These are phyloP conservation scores for Phytophthora parvispora DNA, from an alignment of 352 stramenopile genomes.

Conservation along the genomic window DNA sequence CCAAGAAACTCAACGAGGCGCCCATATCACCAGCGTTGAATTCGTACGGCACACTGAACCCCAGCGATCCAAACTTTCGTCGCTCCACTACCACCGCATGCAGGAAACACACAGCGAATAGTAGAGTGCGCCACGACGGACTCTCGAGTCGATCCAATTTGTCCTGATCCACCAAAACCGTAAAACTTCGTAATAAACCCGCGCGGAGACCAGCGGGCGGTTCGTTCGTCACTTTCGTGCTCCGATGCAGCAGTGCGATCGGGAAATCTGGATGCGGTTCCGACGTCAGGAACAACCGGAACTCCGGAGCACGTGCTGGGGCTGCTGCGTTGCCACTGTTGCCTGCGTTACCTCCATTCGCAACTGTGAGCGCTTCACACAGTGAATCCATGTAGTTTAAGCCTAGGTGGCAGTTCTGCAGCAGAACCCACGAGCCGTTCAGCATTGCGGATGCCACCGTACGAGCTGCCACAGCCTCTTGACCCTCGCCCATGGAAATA, in stretches of 20 bases:
- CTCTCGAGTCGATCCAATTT: conserved; percentile 83
- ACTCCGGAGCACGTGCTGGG: conserved; percentile 43
- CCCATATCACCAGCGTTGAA: conserved; percentile 83
- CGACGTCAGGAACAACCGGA: conserved; percentile 82
- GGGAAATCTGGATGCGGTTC: conserved; percentile 75
- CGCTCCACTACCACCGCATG: conserved; percentile 83
- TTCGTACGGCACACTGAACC: conserved; percentile 83
- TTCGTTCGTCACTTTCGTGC: conserved; percentile 86
- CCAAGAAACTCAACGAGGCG: conserved; percentile 72
- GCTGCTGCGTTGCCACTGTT: conserved; percentile 7
- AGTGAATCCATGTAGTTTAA: conserved; percentile 76
- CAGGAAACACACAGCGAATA: conserved; percentile 84
- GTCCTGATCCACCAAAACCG: conserved; percentile 83
- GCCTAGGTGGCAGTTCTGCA: conserved; percentile 86
- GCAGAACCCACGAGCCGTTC: conserved; percentile 83
- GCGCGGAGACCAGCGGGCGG: conserved; percentile 75
- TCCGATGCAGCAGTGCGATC: conserved; percentile 70
- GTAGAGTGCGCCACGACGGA: conserved; percentile 63
- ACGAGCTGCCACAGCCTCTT: conserved; percentile 67
- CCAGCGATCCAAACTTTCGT: conserved; percentile 80
- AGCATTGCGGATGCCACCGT: conserved; percentile 68
- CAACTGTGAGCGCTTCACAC: conserved; percentile 53
- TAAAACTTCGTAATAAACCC: conserved; percentile 76
- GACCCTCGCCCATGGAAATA: conserved; percentile 86
- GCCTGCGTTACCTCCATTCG: conserved; percentile 19